Evolutionary conservation across 176 grass and related monocot genomes (phyloP), one percentile per base, ranked within the genome.

Genomic region (Metroxylon sagu): DNA sequence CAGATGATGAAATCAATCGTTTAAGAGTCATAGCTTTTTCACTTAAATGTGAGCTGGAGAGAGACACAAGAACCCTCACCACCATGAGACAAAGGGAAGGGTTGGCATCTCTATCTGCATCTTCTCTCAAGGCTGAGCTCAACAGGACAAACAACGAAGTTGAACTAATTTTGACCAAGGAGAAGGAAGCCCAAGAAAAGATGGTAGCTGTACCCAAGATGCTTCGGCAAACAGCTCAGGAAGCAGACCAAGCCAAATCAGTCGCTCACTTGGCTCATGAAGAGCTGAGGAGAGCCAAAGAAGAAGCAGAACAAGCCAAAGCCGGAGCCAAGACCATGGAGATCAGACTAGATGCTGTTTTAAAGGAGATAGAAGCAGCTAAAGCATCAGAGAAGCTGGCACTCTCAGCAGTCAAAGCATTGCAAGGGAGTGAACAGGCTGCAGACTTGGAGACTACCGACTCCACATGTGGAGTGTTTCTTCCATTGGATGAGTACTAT

Each of bases 181-280:
- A 65, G 21, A 52, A 28, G 48, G 21, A 65, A 7, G 14, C 62
- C 23, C 50, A 25, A 65, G 49, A 52, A 52, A 65, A 52, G 49
- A 52, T 65, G 19, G 27, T 16, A 49, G 49, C 28, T 3, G 16
- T 65, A 26, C 16, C 62, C 7, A 65, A 5, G 23, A 12, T 16
- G 28, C 62, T 65, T 17, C 62, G 52, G 27, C 48, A 51, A 52
- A 48, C 62, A 15, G 62, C 62, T 12, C 48, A 52, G 62, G 62
- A 65, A 29, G 62, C 62, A 65, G 62, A 65, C 12, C 62, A 65
- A 17, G 49, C 62, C 51, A 65, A 65, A 29, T 65, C 51, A 26
- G 25, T 52, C 4, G 62, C 62, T 5, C 26, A 21, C 28, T 25
- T 28, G 29, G 51, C n/a, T 6, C n/a, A n/a, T 12, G 26, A 67